A percentile compares a stretch with the other conserved stretches of the same genome.
phyloP scores from a whole-genome alignment of 441 rosid genomes.

The Pelargonium fulgidum region DNA sequence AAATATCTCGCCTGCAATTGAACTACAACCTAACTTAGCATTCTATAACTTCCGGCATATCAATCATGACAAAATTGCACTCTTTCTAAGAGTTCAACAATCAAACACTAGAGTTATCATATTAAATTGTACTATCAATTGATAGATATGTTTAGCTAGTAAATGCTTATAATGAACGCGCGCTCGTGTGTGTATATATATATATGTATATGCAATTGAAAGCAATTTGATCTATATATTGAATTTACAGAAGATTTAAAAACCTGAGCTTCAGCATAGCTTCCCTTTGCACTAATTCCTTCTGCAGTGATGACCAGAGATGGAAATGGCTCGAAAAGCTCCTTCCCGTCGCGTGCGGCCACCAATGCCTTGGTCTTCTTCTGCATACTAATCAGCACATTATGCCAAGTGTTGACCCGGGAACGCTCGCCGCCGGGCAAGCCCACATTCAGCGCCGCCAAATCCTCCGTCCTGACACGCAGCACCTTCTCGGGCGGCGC shows the following conservation, averaged over 20 bases:
- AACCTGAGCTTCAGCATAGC: constrained; percentile 94
- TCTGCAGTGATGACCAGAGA: constrained; percentile 55
- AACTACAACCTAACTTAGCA: constrained; percentile 26
- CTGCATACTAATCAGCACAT: constrained; percentile 79
- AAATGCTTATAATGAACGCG: too few species aligned
- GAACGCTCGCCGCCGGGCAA: constrained; percentile 53
- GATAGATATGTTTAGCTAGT: too few species aligned
- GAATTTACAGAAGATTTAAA: too few species aligned
- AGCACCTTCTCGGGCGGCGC: constrained; percentile 68
- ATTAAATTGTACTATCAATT: too few species aligned
- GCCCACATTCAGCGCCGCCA: constrained; percentile 63
- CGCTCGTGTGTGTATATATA: too few species aligned
- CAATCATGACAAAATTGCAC: neutral
- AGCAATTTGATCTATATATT: too few species aligned
- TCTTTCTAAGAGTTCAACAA: too few species aligned
- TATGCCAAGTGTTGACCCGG: constrained; percentile 86
- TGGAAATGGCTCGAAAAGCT: constrained; percentile 66
- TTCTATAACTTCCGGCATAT: constrained; percentile 1
- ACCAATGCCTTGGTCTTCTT: constrained; percentile 68
- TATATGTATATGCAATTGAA: too few species aligned
- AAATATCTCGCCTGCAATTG: constrained; percentile 65
- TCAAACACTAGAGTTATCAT: too few species aligned
- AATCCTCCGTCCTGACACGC: constrained; percentile 59
- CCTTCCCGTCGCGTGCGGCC: constrained; percentile 52
- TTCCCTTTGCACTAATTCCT: constrained; percentile 68